Base-by-base conservation (phyloP, 345 rosid species). In the Tarenaya hassleriana region DNA sequence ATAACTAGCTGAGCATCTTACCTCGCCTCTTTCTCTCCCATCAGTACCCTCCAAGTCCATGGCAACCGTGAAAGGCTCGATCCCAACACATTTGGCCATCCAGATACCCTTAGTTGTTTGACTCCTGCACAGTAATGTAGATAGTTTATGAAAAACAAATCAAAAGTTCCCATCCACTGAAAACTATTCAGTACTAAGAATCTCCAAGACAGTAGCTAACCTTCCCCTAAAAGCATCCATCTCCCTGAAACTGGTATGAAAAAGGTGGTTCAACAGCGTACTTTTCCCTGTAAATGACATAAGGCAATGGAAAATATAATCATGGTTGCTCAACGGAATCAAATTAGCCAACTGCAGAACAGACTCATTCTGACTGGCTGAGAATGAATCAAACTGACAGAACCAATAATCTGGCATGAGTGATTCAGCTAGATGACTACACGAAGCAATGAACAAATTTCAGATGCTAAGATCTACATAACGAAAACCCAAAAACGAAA, bases 21-120 rank as follows among this genome's bases (percentile, higher is more conserved):
- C 94, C 89, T 84, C 89, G 41, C 94, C 94, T 54, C 94, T 73
- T 71, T 84, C 89, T 71, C 89, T 84, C 16, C 86, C 86, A 55
- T 84, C 86, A 3, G 89, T 81, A 41, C 94, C 89, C 76, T 84
- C 94, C 69, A 84, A 73, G 70, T 84, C 89, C 86, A 81, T 74
- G 16, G 82, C 89, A 64, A 79, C 32, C 12, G 86, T 85, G 43
- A 75, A 79, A 58, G 89, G 89, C 54, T 82, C 79, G 42, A 82
- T 74, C n/a, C 81, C 86, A 58, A 70, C 55, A 74, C 81, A 79
- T 71, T 40, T 79, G 1, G 86, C 89, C 14, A 82, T 77, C 94
- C 89, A 85, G 55, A 82, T 74, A 8, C 94, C 89, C 70, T 77
- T 82, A 17, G 94, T 82, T 51, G 94, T 85, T 71, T 85, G 89